These are phyloP conservation scores for Ambispora gerdemannii DNA, from an alignment of 192 early-diverging fungal species.

Conservation along the genomic window DNA sequence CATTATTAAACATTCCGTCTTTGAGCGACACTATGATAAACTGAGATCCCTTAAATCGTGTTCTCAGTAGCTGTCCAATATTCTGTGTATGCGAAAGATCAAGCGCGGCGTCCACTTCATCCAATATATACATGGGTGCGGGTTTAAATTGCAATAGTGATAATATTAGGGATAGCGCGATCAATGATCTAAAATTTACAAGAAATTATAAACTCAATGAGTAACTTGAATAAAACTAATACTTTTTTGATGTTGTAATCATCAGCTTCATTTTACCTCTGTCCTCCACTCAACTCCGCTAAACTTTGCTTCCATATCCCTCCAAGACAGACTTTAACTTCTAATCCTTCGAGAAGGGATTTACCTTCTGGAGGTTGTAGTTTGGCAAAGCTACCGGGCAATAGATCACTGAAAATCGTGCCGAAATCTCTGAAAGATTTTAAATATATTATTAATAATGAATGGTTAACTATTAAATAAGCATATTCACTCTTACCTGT, in stretches of 20 bases:
- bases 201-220: too few relatives aligned
- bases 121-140: slow-evolving; percentile 99
- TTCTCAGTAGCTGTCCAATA: slow-evolving; percentile 90
- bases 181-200: slow-evolving; percentile 79
- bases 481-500: slow-evolving; percentile 51
- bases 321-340: slow-evolving; percentile 92
- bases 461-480: slow-evolving; percentile 1
- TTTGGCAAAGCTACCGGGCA: slow-evolving; percentile 88
- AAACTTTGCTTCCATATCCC: slow-evolving; percentile 97
- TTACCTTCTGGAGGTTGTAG: slow-evolving; percentile 82
- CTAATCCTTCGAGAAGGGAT: slow-evolving; percentile 79
- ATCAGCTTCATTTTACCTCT: slow-evolving; percentile 74
- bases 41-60: slow-evolving; percentile 92
- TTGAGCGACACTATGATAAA: slow-evolving; percentile 99
- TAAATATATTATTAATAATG: neutral
- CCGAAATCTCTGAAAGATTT: slow-evolving; percentile 80
- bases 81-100: slow-evolving; percentile 99
- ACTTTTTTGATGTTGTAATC: too few relatives aligned
- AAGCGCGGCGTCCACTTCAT: slow-evolving; percentile 98
- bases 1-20: slow-evolving; percentile 99
- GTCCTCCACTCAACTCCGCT: slow-evolving; percentile 95
- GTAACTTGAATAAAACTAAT: too few relatives aligned
- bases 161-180: slow-evolving; percentile 94
- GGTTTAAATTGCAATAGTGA: slow-evolving; percentile 97
- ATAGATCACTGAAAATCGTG: slow-evolving; percentile 88